A percentile compares a stretch with the other conserved stretches of the same genome.
Conservation (phyloP, 176 grass and related monocot species). For the Zea mays region Zm-B73-REFERENCE-NAM-5.0 NC_050098.1:54467001-54467500, state of each 20-base stretch:
- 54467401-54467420: conserved; percentile 92
- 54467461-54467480: conserved; percentile 96
- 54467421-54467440: conserved; percentile 91
- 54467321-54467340: background rate
- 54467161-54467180: background rate
- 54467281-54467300: conserved; percentile 15
- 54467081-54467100: no score
- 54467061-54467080: no score
- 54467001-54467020: no score
- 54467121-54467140: no score
- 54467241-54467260: conserved; percentile 26
- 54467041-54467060: no score
- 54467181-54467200: conserved; percentile 31
- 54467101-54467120: no score
- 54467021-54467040: no score
- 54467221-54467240: background rate
- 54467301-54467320: background rate
- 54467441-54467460: conserved; percentile 93
- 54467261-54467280: background rate
- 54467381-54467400: conserved; percentile 62
- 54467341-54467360: conserved; percentile 15
- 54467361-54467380: conserved; percentile 26
- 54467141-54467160: background rate
- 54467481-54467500: conserved; percentile 96
- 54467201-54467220: background rate